A percentile compares a stretch with the other conserved stretches of the same genome.
Evolutionary conservation across 768 basidiomycete genomes (phyloP).

Genomic region (Lactarius quietus): DNA sequence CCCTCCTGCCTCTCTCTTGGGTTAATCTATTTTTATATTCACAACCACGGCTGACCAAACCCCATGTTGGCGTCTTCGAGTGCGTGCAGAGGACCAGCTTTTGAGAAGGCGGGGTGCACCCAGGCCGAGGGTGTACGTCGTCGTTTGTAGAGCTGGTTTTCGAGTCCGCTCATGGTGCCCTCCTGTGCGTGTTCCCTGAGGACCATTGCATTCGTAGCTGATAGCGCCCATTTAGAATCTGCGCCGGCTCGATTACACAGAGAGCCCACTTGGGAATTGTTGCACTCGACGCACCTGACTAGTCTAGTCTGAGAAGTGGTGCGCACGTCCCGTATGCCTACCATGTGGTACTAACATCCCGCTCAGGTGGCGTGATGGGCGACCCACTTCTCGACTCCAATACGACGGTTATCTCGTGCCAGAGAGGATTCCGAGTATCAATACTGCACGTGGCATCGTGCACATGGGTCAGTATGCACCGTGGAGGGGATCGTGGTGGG

Average conservation of each 20-base stretch:
- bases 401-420: not conserved
- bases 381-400: not conserved
- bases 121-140: slow-evolving; percentile 14
- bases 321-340: not conserved
- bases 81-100: not conserved
- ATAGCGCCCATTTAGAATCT: too few relatives aligned
- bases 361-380: not conserved
- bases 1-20: not conserved
- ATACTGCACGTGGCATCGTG: not conserved
- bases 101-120: not conserved
- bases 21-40: too few relatives aligned
- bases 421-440: not conserved
- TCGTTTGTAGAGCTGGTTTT: slow-evolving; percentile 2
- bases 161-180: not conserved
- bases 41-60: not conserved
- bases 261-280: too few relatives aligned
- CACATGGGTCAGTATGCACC: too few relatives aligned
- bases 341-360: not conserved
- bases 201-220: too few relatives aligned
- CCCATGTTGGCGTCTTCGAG: not conserved
- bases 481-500: not conserved
- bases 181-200: too few relatives aligned
- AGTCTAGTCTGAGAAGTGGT: not conserved
- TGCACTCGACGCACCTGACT: too few relatives aligned
- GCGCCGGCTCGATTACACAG: too few relatives aligned